A percentile compares a stretch with the other conserved stretches of the same genome.
Conservation (phyloP, 1,284 basidiomycete species). For the Anthracocystis walkeri region DNA sequence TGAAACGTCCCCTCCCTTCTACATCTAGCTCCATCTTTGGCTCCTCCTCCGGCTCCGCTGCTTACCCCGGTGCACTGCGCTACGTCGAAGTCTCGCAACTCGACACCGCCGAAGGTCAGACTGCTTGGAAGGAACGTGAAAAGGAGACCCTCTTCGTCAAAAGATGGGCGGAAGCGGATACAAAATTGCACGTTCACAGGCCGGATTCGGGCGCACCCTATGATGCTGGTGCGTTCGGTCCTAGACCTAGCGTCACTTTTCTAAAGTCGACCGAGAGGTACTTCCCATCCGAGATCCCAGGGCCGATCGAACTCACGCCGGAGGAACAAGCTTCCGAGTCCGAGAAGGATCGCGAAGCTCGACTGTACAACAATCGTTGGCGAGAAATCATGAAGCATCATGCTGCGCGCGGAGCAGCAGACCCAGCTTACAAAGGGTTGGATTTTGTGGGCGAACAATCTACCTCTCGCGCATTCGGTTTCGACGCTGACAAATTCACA, state of each 20-base stretch:
- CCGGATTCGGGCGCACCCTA: constrained; percentile 21
- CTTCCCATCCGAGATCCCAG: constrained; percentile 46
- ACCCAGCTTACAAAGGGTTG: constrained; percentile 41
- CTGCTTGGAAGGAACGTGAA: constrained; percentile 60
- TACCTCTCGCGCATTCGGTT: constrained; percentile 34
- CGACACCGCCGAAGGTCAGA: constrained; percentile 60
- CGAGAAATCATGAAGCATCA: constrained; percentile 39
- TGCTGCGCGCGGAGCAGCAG: constrained; percentile 38
- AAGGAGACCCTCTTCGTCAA: constrained; percentile 59
- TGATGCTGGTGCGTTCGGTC: constrained; percentile 29
- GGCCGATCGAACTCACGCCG: constrained; percentile 30
- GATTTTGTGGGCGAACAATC: constrained; percentile 51
- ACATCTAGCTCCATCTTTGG: constrained; percentile 47
- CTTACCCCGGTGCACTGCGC: constrained; percentile 53
- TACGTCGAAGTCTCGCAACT: constrained; percentile 55
- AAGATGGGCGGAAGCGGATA: constrained; percentile 59
- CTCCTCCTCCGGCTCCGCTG: constrained; percentile 49
- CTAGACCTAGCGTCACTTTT: constrained; percentile 45
- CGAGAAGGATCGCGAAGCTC: constrained; percentile 23
- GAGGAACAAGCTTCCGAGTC: constrained; percentile 31
- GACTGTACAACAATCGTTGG: constrained; percentile 45
- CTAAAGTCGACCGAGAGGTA: constrained; percentile 44
- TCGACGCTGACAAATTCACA: constrained; percentile 47
- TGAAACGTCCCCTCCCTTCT: constrained; percentile 62
- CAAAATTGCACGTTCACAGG: constrained; percentile 44